Conservation (phyloP, 2,329 filamentous ascomycete species). For the Aspergillus pseudoterreus region DNA sequence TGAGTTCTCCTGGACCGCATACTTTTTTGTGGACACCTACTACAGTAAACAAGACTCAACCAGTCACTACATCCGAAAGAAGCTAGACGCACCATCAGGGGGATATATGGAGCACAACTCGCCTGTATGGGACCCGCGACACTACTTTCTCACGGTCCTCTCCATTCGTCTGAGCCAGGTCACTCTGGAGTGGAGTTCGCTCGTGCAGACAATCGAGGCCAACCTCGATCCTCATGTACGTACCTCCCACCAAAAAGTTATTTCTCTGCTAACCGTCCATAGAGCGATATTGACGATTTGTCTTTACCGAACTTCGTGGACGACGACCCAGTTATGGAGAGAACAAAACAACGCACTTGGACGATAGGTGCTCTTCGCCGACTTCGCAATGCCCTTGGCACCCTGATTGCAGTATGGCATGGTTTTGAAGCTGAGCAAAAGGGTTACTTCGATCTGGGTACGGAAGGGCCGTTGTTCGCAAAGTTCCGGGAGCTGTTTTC, state of each 20-base stretch:
- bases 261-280: background rate
- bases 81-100: background rate
- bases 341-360: slow-evolving; percentile 1
- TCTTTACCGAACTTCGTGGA: background rate
- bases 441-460: background rate
- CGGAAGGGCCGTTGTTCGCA: background rate
- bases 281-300: background rate
- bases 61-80: background rate
- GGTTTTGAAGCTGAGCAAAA: background rate
- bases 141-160: slow-evolving; percentile 4
- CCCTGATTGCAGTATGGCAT: background rate
- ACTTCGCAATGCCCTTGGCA: background rate
- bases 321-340: background rate
- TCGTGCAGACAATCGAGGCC: background rate
- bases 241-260: background rate
- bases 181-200: slow-evolving; percentile 1
- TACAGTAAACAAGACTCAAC: background rate
- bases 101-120: background rate
- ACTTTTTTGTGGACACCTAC: background rate
- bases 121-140: slow-evolving; percentile 3
- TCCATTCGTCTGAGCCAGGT: slow-evolving; percentile 1
- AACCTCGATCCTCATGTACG: background rate
- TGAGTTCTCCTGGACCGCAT: background rate
- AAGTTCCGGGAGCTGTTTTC: background rate
- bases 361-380: background rate